These are phyloP conservation scores for Acacia concinna DNA, from an alignment of 331 rosid genomes.

Conservation along the genomic window DNA sequence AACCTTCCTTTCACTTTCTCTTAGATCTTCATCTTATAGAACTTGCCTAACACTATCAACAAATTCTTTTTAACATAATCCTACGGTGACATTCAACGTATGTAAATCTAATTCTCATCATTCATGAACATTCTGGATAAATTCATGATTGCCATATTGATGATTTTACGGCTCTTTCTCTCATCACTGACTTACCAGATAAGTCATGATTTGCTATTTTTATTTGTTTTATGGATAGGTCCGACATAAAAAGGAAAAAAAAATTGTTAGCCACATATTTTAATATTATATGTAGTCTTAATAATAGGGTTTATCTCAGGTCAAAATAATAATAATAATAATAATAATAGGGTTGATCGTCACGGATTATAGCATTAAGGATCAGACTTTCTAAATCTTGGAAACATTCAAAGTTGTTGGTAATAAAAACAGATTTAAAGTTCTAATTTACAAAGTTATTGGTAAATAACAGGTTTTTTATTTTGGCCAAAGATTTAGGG, in stretches of 20 bases:
- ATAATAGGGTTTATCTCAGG: too few species aligned
- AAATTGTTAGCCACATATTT: background rate
- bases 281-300: background rate
- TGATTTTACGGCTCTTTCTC: background rate
- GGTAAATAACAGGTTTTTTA: too few species aligned
- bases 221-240: background rate
- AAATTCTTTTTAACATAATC: background rate
- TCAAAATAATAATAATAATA: too few species aligned
- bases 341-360: background rate
- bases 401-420: too few species aligned
- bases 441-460: background rate
- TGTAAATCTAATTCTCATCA: background rate
- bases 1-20: slow-evolving; percentile 19
- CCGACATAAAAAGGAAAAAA: background rate
- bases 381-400: too few species aligned
- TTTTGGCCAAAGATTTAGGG: too few species aligned
- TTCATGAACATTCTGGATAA: background rate
- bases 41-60: background rate
- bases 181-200: background rate
- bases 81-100: background rate
- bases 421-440: too few species aligned
- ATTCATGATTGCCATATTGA: background rate
- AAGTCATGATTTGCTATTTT: background rate
- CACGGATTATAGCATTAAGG: background rate
- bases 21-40: slow-evolving; percentile 37